Evolutionary conservation across 306 rosid species (phyloP).

Genomic region (Cicer pinnatifidum): DNA sequence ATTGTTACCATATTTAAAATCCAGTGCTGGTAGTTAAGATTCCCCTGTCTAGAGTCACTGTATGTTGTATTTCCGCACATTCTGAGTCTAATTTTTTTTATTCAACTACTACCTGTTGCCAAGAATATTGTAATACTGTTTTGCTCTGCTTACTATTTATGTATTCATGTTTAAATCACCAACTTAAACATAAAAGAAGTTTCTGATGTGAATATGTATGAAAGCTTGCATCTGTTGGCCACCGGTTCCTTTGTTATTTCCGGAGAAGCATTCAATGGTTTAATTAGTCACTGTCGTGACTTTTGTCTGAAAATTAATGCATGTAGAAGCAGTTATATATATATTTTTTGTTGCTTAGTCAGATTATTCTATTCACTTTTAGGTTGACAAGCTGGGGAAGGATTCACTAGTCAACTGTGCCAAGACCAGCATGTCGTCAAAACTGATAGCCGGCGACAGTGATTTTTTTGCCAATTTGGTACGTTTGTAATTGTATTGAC

Average conservation of each 20-base stretch:
- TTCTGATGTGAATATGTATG: constrained; percentile 3
- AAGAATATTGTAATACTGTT: neutral
- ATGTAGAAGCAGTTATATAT: constrained; percentile 8
- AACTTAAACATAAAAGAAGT: neutral
- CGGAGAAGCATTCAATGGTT: constrained; percentile 2
- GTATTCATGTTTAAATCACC: neutral
- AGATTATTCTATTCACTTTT: constrained; percentile 25
- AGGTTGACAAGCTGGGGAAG: constrained; percentile 97
- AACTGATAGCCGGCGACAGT: constrained; percentile 93
- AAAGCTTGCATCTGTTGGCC: constrained; percentile 6
- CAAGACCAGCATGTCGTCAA: constrained; percentile 98
- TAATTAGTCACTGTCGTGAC: neutral
- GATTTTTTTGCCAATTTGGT: constrained; percentile 94
- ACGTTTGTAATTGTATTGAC: constrained; percentile 40
- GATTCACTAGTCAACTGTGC: constrained; percentile 89
- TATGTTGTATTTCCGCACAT: constrained; percentile 5
- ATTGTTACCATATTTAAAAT: neutral
- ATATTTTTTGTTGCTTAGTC: constrained; percentile 25
- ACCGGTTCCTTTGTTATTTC: constrained; percentile 10
- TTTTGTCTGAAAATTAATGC: constrained; percentile 13
- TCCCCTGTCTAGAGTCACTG: constrained; percentile 9
- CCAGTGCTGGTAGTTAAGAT: neutral
- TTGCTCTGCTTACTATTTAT: neutral
- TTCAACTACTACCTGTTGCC: neutral
- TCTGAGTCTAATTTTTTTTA: neutral